Evolutionary conservation across 192 early-diverging fungal genomes (phyloP).

Genomic region (Neocallimastix lanati): DNA sequence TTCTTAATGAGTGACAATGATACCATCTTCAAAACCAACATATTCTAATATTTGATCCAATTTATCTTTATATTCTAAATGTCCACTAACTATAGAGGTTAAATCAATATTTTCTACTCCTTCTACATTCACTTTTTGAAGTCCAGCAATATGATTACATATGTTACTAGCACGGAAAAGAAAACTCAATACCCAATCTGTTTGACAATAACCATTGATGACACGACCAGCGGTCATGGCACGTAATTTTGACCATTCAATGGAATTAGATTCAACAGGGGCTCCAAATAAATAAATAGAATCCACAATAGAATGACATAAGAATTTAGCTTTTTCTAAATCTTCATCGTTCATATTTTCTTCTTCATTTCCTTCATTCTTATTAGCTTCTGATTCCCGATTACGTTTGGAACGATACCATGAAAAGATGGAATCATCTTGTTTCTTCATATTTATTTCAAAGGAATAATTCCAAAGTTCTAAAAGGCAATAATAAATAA

Average conservation of each 20-base stretch:
- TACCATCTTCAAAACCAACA: no score
- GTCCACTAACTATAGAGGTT: slow-evolving; percentile 61
- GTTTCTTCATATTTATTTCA: no score
- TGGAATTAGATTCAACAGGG: slow-evolving; percentile 61
- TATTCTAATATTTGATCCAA: no score
- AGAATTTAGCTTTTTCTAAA: slow-evolving; percentile 37
- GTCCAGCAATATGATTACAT: slow-evolving; percentile 60
- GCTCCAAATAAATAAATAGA: slow-evolving; percentile 76
- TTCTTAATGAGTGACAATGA: no score
- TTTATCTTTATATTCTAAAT: slow-evolving; percentile 48
- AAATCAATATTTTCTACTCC: slow-evolving; percentile 69
- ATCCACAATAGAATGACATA: slow-evolving; percentile 56
- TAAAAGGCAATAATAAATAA: slow-evolving; percentile 79
- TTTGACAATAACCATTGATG: slow-evolving; percentile 72
- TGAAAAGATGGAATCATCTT: no score
- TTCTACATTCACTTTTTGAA: slow-evolving; percentile 50
- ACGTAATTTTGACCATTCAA: slow-evolving; percentile 61
- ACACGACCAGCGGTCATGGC: slow-evolving; percentile 67
- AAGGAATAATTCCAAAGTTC: slow-evolving; percentile 29
- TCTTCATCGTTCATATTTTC: no score
- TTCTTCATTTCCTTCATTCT: no score
- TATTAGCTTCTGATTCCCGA: no score
- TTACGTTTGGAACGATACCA: no score
- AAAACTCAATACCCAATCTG: slow-evolving; percentile 83
- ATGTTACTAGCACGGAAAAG: slow-evolving; percentile 71